These are phyloP conservation scores for Pisolithus tinctorius DNA, from an alignment of 768 basidiomycete species.

Conservation along the genomic window DNA sequence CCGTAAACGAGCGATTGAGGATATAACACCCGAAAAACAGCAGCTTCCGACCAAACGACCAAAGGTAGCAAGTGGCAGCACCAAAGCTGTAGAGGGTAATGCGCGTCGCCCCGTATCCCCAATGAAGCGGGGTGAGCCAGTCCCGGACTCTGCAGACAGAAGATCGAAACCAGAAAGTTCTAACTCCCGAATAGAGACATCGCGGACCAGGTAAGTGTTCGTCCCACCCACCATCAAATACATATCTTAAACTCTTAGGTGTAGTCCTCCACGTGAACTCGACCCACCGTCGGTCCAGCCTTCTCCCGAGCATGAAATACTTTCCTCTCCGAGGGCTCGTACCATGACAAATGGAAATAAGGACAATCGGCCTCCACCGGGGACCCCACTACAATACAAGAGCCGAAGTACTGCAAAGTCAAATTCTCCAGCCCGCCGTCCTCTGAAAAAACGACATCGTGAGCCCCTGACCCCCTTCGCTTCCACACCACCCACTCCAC, in stretches of 20 bases:
- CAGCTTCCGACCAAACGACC: not conserved
- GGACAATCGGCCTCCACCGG: no score
- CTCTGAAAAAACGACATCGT: constrained; percentile 6
- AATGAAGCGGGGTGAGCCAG: not conserved
- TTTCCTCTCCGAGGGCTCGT: no score
- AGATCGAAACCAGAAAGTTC: not conserved
- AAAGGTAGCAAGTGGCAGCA: not conserved
- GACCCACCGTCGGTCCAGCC: no score
- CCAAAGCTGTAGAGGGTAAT: not conserved
- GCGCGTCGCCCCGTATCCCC: not conserved
- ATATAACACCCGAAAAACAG: not conserved
- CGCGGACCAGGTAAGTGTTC: no score
- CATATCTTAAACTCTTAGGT: no score
- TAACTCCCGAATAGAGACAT: no score
- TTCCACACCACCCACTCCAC: constrained; percentile 13
- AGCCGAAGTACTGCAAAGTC: no score
- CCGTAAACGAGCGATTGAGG: not conserved
- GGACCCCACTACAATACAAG: no score
- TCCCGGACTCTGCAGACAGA: not conserved
- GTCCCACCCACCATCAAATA: no score
- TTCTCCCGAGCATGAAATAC: no score
- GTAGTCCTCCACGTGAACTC: no score
- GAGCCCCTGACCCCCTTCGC: constrained; percentile 11
- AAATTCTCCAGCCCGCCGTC: not conserved
- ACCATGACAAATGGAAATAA: no score